Evolutionary conservation across 176 grass and related monocot genomes (phyloP).

Genomic region (Eragrostis nindensis): DNA sequence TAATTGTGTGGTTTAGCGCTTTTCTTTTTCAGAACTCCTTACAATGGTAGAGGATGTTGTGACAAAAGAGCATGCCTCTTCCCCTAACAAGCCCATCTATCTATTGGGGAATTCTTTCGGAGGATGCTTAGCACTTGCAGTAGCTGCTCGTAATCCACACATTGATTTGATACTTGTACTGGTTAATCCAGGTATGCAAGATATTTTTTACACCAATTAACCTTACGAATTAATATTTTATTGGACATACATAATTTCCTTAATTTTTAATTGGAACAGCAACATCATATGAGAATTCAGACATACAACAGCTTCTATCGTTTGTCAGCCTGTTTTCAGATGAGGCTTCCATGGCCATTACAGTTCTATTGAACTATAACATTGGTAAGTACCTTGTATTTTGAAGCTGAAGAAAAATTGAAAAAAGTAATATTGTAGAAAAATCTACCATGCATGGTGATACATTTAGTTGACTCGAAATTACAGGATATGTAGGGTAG

Average conservation of each 20-base stretch:
- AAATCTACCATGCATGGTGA: not conserved
- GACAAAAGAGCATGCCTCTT: conserved; percentile 53
- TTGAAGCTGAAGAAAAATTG: not conserved
- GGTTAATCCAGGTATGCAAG: conserved; percentile 62
- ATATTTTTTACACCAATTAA: not conserved
- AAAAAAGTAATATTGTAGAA: not conserved
- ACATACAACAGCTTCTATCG: conserved; percentile 51
- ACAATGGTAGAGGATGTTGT: conserved; percentile 69
- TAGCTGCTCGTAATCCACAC: conserved; percentile 65
- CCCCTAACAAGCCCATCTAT: conserved; percentile 72
- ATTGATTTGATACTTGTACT: conserved; percentile 73
- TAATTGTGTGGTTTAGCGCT: conserved; percentile 34
- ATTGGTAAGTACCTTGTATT: conserved; percentile 45
- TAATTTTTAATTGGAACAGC: conserved; percentile 39
- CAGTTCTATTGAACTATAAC: conserved; percentile 61
- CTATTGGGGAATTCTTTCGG: conserved; percentile 79
- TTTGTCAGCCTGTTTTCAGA: conserved; percentile 49
- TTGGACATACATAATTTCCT: not conserved
- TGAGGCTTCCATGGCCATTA: conserved; percentile 44
- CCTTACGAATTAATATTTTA: not conserved
- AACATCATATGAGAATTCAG: conserved; percentile 67
- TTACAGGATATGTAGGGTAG: not conserved
- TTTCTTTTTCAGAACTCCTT: conserved; percentile 65
- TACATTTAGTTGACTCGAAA: not conserved
- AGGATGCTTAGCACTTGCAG: conserved; percentile 77